Evolutionary conservation across 805 yeast species (phyloP), one percentile per base, ranked within the genome.

Genomic region (Saccharomycopsis guyanensis): DNA sequence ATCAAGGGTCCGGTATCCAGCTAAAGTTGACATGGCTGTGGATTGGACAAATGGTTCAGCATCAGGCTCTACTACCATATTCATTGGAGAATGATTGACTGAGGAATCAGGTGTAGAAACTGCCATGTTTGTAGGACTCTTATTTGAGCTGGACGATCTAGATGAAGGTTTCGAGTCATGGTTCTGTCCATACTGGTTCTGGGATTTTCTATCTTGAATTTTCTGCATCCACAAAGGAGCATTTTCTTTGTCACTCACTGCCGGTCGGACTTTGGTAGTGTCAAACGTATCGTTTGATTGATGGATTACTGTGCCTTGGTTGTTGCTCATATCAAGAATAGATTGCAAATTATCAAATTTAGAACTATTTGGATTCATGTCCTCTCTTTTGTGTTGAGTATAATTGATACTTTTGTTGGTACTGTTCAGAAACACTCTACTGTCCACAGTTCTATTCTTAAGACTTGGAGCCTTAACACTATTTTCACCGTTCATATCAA

Each of bases 271-370:
- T 25, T 37, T 48, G 19, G 47, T 49, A 2, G 52, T 44, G 5
- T 27, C 38, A 15, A 24, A 8, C 3, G 22, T 25, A 12, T 15
- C 20, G 4, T 24, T 6, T 4, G 43, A 16, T n/a, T 45, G 42
- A 37, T 42, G 37, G 15, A 43, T n/a, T 12, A 43, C 42, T 22
- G 49, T 45, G 6, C 46, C 47, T 10, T 38, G 37, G 22, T 27
- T 29, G 23, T 13, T 37, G 23, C 27, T 25, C 25, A 8, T 39
- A 29, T 47, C 47, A 13, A 50, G 35, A 20, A 50, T 50, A 6
- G 49, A 38, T 24, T 47, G 36, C 33, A 50, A 42, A 34, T 50
- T 48, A 24, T 50, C 51, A 42, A 50, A 50, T 18, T 42, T 47
- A 3, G 48, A 34, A 22, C 44, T 45, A 24, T 44, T 47, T 13